Evolutionary conservation across 768 basidiomycete genomes (phyloP), one percentile per base, ranked within the genome.

Genomic region (Mycena pura): DNA sequence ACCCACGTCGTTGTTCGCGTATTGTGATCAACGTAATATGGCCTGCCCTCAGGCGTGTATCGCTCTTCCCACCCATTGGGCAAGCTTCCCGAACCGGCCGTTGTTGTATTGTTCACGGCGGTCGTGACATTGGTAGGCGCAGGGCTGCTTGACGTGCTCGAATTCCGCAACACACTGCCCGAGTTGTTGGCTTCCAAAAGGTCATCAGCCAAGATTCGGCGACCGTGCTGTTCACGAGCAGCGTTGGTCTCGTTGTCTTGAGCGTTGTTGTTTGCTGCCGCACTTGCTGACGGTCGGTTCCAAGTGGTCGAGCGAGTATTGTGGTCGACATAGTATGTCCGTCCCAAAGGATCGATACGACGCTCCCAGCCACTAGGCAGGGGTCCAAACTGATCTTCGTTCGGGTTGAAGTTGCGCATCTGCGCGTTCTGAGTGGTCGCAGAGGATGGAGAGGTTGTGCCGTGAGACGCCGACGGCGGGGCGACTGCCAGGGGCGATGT

Each of bases 1-100:
- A 99, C 96, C 97, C 97, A 99, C n/a, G 97, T 99, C 29, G 97
- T 99, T 19, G 97, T 99, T 46, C 97, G 88, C 11, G 96, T 99
- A 73, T 99, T 99, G 79, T 99, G 97, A 74, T 99, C 97, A 48
- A 99, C 97, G 74, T 97, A 99, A 78, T 99, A 99, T 2, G 97
- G 95, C 38, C 97, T 87, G 19, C 97, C 97, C 78, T 99, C 97
- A 0, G 96, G 95, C 3, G 97, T 99, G 77, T 96, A 96, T 34
- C 97, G 87, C 78, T 99, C 97, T 73, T 99, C 97, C 97, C 97
- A 99, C 2, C 97, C 97, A 60, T 96, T 92, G 2, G 97, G 97
- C 19, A 99, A 82, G 54, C 88, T 89, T 2, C 97, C 96, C 1
- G 86, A 81, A 4, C 95, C 96, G 34, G 90, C 77, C n/a, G 86